phyloP scores from a whole-genome alignment of 2,329 filamentous ascomycete genomes.

The Claviceps sp. region DNA sequence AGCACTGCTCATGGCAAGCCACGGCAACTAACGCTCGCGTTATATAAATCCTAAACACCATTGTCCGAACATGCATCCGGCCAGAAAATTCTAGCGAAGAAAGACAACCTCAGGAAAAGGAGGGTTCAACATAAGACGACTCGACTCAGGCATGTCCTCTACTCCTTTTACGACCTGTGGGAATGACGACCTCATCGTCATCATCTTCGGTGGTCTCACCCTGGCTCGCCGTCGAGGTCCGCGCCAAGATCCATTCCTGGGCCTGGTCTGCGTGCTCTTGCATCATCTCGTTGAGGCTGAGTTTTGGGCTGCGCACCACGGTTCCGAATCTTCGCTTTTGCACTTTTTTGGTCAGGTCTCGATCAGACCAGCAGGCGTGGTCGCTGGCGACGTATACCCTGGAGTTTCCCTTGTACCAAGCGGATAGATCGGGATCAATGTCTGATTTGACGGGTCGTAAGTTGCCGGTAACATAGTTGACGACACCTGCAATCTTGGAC shows the following conservation, averaged over 20 bases:
- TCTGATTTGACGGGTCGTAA: slow-evolving; percentile 71
- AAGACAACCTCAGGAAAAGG: background rate
- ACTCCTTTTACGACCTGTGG: background rate
- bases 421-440: slow-evolving; percentile 54
- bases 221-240: slow-evolving; percentile 19
- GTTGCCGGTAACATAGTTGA: slow-evolving; percentile 70
- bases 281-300: slow-evolving; percentile 43
- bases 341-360: slow-evolving; percentile 45
- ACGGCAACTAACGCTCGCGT: background rate
- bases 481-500: slow-evolving; percentile 52
- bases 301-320: slow-evolving; percentile 37
- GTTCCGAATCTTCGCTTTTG: slow-evolving; percentile 46
- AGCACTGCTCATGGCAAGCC: too few species aligned
- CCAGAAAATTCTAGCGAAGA: background rate
- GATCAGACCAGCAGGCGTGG: slow-evolving; percentile 63
- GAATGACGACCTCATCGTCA: slow-evolving; percentile 4
- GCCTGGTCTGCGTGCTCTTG: slow-evolving; percentile 37
- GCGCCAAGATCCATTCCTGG: slow-evolving; percentile 35
- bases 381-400: slow-evolving; percentile 62
- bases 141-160: background rate
- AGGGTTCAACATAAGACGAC: background rate
- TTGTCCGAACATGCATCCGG: background rate
- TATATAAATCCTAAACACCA: background rate
- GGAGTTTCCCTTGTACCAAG: slow-evolving; percentile 77
- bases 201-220: slow-evolving; percentile 39